phyloP scores from a whole-genome alignment of 73 alveolate genomes.

The Loxodes magnus region DNA sequence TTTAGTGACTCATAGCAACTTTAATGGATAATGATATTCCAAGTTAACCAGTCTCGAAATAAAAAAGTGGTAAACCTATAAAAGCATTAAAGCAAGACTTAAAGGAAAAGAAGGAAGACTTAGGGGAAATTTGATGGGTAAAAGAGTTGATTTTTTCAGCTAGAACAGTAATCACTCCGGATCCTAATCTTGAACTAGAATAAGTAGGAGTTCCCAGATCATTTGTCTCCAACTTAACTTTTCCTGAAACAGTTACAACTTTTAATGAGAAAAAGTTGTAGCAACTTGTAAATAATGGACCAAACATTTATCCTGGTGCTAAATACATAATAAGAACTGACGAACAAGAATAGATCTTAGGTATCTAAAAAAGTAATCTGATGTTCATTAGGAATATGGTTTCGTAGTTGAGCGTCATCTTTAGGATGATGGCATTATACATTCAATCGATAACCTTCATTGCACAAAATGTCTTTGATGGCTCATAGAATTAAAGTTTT shows the following conservation, averaged over 20 bases:
- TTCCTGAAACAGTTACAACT: slow-evolving; percentile 96
- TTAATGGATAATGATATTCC: slow-evolving; percentile 86
- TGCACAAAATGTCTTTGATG: slow-evolving; percentile 99
- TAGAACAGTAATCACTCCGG: slow-evolving; percentile 99
- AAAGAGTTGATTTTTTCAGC: slow-evolving; percentile 99
- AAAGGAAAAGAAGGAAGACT: slow-evolving; percentile 99
- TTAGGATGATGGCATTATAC: slow-evolving; percentile 85
- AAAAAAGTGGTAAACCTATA: slow-evolving; percentile 81
- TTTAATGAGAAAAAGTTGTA: slow-evolving; percentile 68
- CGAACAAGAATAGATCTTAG: slow-evolving; percentile 68
- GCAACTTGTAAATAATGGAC: slow-evolving; percentile 85
- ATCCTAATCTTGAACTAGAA: slow-evolving; percentile 96
- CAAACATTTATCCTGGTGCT: slow-evolving; percentile 94
- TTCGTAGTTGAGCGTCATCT: slow-evolving; percentile 97
- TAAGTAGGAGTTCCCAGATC: slow-evolving; percentile 96
- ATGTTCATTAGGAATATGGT: slow-evolving; percentile 73
- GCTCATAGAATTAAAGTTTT: slow-evolving; percentile 97
- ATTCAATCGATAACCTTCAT: slow-evolving; percentile 99
- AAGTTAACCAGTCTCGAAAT: slow-evolving; percentile 55
- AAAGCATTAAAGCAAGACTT: slow-evolving; percentile 51
- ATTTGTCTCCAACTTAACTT: slow-evolving; percentile 89
- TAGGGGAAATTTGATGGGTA: slow-evolving; percentile 99
- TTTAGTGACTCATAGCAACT: slow-evolving; percentile 87
- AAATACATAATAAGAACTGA: slow-evolving; percentile 77
- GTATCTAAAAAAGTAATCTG: slow-evolving; percentile 57